A percentile compares a stretch with the other conserved stretches of the same genome.
Conservation (phyloP, 2,329 filamentous ascomycete genomes). For the Rutstroemia sp. region DNA sequence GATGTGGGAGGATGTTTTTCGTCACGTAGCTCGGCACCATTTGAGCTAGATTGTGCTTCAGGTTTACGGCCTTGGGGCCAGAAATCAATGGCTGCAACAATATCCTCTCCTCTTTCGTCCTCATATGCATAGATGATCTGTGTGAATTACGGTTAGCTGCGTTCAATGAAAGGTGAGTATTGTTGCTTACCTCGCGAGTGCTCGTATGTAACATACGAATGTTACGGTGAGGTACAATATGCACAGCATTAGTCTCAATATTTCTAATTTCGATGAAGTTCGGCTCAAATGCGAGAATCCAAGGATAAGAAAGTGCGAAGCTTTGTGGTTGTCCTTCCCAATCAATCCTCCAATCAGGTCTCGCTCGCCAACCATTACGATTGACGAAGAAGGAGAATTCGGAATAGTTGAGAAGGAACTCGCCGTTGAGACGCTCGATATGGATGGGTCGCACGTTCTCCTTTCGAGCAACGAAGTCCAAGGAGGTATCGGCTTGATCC, state of each 20-base stretch:
- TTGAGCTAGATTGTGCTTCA: conserved; percentile 18
- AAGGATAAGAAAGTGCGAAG: conserved; percentile 93
- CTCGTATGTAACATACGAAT: conserved; percentile 97
- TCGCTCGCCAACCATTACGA: conserved; percentile 91
- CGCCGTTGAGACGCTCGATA: conserved; percentile 92
- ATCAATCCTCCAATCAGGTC: conserved; percentile 93
- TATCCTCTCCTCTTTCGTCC: conserved; percentile 87
- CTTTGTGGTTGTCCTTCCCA: conserved; percentile 92
- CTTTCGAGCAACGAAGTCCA: conserved; percentile 92
- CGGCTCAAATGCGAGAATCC: conserved; percentile 93
- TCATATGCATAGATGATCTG: conserved; percentile 98
- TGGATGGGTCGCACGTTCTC: conserved; percentile 93
- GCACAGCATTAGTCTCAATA: conserved; percentile 88
- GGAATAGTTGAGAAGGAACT: conserved; percentile 96
- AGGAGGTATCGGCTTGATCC: conserved; percentile 93
- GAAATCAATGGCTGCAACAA: conserved; percentile 93
- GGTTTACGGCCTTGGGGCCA: conserved; percentile 46
- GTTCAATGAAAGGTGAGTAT: conserved; percentile 5
- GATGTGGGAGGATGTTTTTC: conserved; percentile 20
- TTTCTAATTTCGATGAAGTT: conserved; percentile 97
- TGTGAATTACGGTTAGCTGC: no score
- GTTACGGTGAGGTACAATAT: conserved; percentile 94
- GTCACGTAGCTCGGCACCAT: conserved; percentile 13
- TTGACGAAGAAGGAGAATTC: conserved; percentile 99
- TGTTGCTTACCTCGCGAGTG: conserved; percentile 75